Evolutionary conservation across 129 eudicot genomes (phyloP).

Genomic region (carrot (Daucus carota)): DNA sequence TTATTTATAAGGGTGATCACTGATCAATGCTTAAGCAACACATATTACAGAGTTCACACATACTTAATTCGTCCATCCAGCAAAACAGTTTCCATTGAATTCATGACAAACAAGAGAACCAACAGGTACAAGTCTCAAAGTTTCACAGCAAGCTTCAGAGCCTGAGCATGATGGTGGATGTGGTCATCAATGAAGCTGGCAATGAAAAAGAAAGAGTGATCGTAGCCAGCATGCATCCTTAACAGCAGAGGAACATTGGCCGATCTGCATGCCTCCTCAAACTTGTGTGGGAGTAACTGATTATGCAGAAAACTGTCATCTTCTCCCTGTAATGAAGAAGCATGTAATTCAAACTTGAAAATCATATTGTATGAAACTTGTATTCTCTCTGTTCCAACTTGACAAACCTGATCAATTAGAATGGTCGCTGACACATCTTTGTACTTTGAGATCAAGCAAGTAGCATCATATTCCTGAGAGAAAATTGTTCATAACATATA

Average conservation of each 20-base stretch:
- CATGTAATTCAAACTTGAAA: not conserved
- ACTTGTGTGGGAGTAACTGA: constrained; percentile 63
- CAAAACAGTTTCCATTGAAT: constrained; percentile 16
- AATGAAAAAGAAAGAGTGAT: constrained; percentile 85
- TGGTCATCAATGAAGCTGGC: constrained; percentile 96
- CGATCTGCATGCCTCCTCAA: constrained; percentile 81
- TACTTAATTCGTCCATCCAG: constrained; percentile 14
- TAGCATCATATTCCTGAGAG: constrained; percentile 93
- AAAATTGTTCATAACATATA: constrained; percentile 4
- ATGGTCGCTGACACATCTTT: constrained; percentile 72
- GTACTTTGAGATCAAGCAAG: constrained; percentile 64
- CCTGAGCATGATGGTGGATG: constrained; percentile 95
- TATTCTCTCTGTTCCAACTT: not conserved
- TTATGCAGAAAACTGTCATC: constrained; percentile 81
- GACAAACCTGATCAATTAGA: constrained; percentile 86
- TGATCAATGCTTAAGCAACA: not conserved
- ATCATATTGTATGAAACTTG: not conserved
- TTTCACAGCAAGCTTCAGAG: constrained; percentile 74
- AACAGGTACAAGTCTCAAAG: constrained; percentile 8
- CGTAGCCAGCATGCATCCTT: constrained; percentile 87
- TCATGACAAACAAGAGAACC: constrained; percentile 8
- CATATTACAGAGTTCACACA: constrained; percentile 14
- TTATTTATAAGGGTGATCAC: not conserved
- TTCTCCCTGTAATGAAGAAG: constrained; percentile 52
- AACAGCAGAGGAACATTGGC: constrained; percentile 67